Evolutionary conservation across 805 yeast genomes (phyloP).

Genomic region (Wickerhamomyces kurtzmanii): DNA sequence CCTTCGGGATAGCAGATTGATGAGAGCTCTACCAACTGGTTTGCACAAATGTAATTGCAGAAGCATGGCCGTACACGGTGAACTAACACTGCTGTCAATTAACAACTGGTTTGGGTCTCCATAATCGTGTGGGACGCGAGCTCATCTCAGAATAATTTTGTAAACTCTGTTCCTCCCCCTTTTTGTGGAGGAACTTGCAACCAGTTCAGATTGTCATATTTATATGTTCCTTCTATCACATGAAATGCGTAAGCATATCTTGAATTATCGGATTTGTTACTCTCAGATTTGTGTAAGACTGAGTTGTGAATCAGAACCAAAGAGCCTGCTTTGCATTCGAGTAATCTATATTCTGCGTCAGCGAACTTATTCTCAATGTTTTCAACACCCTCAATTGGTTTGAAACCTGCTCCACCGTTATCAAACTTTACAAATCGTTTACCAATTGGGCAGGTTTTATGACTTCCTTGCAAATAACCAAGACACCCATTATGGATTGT

Average conservation of each 20-base stretch:
- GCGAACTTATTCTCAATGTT: conserved; percentile 18
- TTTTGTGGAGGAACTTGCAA: conserved; percentile 58
- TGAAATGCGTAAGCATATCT: conserved; percentile 78
- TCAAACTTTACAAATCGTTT: conserved; percentile 54
- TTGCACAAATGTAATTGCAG: no score
- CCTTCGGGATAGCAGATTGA: no score
- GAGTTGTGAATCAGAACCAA: conserved; percentile 63
- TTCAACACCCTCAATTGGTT: conserved; percentile 13
- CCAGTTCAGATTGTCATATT: conserved; percentile 65
- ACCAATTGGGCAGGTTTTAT: conserved; percentile 41
- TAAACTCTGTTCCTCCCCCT: conserved; percentile 51
- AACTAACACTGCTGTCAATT: no score
- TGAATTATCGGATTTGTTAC: conserved; percentile 42
- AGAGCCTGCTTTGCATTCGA: conserved; percentile 65
- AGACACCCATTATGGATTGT: conserved; percentile 59
- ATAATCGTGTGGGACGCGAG: no score
- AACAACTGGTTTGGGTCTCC: no score
- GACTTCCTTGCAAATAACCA: conserved; percentile 63
- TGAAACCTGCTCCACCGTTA: conserved; percentile 47
- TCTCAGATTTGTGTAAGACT: conserved; percentile 63
- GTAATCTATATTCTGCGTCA: conserved; percentile 33
- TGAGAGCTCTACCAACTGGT: no score
- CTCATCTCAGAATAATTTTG: no score
- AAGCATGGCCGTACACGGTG: no score
- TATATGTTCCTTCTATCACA: conserved; percentile 54